Evolutionary conservation across 2,329 filamentous ascomycete genomes (phyloP).

Genomic region (Corynespora cassiicola): DNA sequence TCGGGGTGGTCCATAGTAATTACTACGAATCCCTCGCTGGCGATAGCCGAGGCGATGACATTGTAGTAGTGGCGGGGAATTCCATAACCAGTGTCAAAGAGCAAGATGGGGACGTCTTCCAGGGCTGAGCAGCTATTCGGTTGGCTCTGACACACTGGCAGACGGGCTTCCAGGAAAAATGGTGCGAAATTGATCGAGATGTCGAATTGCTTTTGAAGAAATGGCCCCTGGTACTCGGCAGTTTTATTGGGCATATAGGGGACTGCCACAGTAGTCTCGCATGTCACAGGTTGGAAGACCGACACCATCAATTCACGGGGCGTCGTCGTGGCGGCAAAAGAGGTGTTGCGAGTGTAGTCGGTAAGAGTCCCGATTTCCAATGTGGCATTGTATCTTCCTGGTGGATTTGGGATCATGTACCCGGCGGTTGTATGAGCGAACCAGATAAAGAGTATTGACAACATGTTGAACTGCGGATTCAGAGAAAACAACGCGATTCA

Average conservation of each 20-base stretch:
- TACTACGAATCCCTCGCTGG: conserved; percentile 55
- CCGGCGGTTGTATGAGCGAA: conserved; percentile 16
- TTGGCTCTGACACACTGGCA: conserved; percentile 20
- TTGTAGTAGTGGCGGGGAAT: conserved; percentile 51
- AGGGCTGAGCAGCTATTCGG: conserved; percentile 12
- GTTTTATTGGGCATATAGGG: conserved; percentile 27
- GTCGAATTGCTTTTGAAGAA: conserved; percentile 18
- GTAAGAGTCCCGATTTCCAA: conserved; percentile 21
- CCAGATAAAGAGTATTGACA: conserved; percentile 14
- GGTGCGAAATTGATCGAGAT: conserved; percentile 21
- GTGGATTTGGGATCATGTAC: conserved; percentile 19
- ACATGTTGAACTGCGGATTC: conserved; percentile 5
- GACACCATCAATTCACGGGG: conserved; percentile 25
- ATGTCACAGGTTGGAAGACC: conserved; percentile 25
- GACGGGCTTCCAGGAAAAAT: conserved; percentile 23
- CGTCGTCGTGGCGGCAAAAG: no score
- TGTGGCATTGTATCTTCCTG: conserved; percentile 26
- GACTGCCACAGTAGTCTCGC: conserved; percentile 16
- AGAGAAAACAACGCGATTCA: conserved; percentile 2
- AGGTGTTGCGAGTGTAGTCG: conserved; percentile 22
- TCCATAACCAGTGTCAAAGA: conserved; percentile 55
- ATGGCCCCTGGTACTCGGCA: conserved; percentile 23
- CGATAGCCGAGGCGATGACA: conserved; percentile 52
- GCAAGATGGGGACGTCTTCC: conserved; percentile 26
- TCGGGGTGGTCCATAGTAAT: conserved; percentile 58